These are phyloP conservation scores for Lentithecium fluviatile DNA, from an alignment of 495 filamentous ascomycete genomes.

Conservation along the genomic window DNA sequence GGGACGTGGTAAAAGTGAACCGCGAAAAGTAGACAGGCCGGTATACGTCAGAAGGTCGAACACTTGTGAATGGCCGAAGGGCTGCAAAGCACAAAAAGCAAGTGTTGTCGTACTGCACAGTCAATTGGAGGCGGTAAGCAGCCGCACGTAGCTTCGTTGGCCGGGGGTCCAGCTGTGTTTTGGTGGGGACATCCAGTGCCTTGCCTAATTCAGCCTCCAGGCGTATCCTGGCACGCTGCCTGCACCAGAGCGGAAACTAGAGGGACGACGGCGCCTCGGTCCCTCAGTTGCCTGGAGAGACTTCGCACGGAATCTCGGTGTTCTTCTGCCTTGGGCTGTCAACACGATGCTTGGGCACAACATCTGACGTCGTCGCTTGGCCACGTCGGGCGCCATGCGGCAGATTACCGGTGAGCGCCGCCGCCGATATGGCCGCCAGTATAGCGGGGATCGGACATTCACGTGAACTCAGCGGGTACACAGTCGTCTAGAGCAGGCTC, in stretches of 20 bases:
- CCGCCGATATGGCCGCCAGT: background rate
- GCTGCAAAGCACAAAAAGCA: constrained; percentile 3
- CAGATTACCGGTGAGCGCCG: constrained; percentile 5
- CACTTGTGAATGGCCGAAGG: background rate
- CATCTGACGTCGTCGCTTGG: constrained; percentile 4
- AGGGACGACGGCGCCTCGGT: constrained; percentile 2
- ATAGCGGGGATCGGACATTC: background rate
- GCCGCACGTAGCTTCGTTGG: background rate
- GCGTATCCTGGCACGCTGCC: constrained; percentile 2
- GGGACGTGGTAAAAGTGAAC: background rate
- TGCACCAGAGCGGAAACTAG: constrained; percentile 2
- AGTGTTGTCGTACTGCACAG: background rate
- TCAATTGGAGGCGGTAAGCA: constrained; percentile 8
- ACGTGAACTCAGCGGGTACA: background rate
- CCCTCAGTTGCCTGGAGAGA: constrained; percentile 7
- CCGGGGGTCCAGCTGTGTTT: background rate
- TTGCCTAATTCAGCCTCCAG: constrained; percentile 5
- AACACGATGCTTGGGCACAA: background rate
- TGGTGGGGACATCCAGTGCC: no score
- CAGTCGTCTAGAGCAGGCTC: background rate
- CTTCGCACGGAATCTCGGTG: background rate
- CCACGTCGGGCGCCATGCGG: constrained; percentile 5
- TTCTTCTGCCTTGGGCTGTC: background rate
- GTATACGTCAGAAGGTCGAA: constrained; percentile 4
- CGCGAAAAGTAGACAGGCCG: background rate